Evolutionary conservation across 1,284 basidiomycete species (phyloP).

Genomic region (Cryptococcus sp.): DNA sequence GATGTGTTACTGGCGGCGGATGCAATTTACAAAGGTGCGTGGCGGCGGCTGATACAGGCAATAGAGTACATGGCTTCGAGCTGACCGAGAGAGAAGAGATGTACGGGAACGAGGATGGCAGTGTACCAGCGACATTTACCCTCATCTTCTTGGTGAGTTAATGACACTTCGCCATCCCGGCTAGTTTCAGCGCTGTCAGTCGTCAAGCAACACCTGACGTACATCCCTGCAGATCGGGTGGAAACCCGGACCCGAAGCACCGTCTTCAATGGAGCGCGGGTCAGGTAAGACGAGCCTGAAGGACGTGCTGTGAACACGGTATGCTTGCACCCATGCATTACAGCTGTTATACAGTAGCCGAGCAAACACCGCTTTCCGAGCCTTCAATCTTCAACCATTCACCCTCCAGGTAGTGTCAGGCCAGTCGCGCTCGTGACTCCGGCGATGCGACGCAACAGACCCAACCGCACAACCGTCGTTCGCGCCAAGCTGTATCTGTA

Average conservation of each 20-base stretch:
- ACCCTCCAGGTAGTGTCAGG: no score
- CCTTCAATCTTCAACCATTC: no score
- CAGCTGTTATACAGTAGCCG: background rate
- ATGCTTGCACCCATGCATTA: background rate
- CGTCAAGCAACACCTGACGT: background rate
- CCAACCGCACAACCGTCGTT: no score
- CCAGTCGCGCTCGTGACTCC: background rate
- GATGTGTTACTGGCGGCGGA: conserved; percentile 89
- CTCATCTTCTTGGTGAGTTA: conserved; percentile 81
- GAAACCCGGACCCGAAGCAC: conserved; percentile 84
- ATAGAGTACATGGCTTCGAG: background rate
- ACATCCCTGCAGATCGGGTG: conserved; percentile 77
- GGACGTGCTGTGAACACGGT: conserved; percentile 60
- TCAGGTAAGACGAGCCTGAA: conserved; percentile 74
- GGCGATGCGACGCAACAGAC: no score
- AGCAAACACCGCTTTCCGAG: no score
- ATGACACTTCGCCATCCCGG: background rate
- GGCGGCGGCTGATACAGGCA: background rate
- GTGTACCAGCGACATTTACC: conserved; percentile 91
- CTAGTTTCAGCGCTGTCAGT: no score
- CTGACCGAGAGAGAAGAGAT: conserved; percentile 57
- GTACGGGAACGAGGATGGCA: conserved; percentile 77
- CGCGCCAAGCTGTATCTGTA: no score
- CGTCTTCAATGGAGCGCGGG: conserved; percentile 81
- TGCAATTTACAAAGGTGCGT: conserved; percentile 82